Evolutionary conservation across 108 stramenopile species (phyloP).

Genomic region (Pseudonitzschia delicatissima): DNA sequence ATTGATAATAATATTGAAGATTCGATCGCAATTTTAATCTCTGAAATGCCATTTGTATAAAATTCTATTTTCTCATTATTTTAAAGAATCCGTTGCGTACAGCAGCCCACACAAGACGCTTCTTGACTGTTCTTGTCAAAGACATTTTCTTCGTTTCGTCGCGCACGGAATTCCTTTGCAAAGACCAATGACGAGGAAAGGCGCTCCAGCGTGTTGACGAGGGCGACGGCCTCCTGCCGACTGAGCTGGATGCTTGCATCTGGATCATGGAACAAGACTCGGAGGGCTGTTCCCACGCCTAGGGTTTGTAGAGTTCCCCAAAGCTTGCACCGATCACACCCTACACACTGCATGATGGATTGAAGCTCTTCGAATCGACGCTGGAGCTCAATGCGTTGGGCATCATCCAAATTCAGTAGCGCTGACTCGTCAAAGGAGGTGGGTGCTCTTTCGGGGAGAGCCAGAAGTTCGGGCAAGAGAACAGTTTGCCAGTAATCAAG

Average conservation of each 20-base stretch:
- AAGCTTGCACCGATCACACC: constrained; percentile 14
- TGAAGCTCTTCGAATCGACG: constrained; percentile 7
- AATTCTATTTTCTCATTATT: no score
- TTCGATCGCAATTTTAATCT: no score
- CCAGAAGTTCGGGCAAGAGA: neutral
- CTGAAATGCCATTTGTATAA: no score
- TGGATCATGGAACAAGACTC: neutral
- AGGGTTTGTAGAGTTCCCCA: constrained; percentile 15
- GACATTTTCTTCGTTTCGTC: no score
- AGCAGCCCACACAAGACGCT: no score
- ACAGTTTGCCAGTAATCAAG: neutral
- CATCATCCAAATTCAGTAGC: neutral
- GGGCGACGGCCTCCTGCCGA: constrained; percentile 15
- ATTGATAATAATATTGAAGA: no score
- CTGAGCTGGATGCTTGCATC: neutral
- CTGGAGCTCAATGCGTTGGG: neutral
- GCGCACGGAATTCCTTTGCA: neutral
- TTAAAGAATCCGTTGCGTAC: no score
- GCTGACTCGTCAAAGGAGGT: neutral
- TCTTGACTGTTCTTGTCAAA: no score
- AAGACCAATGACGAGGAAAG: constrained; percentile 1
- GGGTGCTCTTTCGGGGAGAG: neutral
- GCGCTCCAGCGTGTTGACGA: constrained; percentile 13
- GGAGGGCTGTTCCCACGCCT: constrained; percentile 5
- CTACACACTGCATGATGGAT: constrained; percentile 9